Evolutionary conservation across 495 filamentous ascomycete genomes (phyloP).

Genomic region (Trichoderma parareesei): DNA sequence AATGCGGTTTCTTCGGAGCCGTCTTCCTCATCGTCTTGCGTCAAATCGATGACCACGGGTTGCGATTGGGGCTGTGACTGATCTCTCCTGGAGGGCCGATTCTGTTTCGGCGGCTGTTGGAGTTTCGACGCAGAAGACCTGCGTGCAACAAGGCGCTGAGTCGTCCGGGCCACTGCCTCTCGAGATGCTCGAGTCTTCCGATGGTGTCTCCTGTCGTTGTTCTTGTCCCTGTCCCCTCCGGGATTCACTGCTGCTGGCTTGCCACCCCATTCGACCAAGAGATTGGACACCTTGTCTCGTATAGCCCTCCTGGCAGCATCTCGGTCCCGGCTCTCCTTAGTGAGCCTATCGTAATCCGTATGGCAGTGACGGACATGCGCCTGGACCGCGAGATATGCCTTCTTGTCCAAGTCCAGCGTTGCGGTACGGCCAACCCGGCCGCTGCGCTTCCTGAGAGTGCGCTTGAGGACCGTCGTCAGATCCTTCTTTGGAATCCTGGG

Average conservation of each 20-base stretch:
- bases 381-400: slow-evolving; percentile 26
- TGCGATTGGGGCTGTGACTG: background rate
- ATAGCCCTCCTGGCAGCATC: background rate
- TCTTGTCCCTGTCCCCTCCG: background rate
- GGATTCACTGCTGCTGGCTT: background rate
- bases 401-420: slow-evolving; percentile 21
- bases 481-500: slow-evolving; percentile 21
- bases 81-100: background rate
- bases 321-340: background rate
- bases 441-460: slow-evolving; percentile 24
- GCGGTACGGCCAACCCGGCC: slow-evolving; percentile 29
- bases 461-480: slow-evolving; percentile 20
- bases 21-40: background rate
- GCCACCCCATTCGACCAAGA: background rate
- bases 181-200: background rate
- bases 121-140: no score
- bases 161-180: background rate
- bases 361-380: slow-evolving; percentile 33
- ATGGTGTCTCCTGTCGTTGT: background rate
- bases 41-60: background rate
- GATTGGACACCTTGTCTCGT: background rate
- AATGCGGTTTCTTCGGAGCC: background rate
- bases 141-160: background rate
- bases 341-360: slow-evolving; percentile 27
- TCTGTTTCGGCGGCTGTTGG: background rate